Percentiles rank a stretch among this genome's conserved stretches.
phyloP scores from a whole-genome alignment of 208 protist species.

The Zelonia costaricensis region DNA sequence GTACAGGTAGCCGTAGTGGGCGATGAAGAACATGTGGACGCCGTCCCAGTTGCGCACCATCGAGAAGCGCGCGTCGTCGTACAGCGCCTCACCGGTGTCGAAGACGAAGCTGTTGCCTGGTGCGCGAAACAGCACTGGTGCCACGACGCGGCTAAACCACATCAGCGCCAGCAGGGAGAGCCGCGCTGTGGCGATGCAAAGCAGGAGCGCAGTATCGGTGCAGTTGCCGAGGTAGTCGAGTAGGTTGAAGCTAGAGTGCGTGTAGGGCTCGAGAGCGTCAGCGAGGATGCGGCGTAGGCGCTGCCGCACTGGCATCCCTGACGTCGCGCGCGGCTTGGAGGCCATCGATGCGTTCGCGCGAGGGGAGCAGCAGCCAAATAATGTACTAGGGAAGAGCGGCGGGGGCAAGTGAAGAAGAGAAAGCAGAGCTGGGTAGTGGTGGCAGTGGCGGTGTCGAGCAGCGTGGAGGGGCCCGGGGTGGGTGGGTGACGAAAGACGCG shows the following conservation, averaged over 20 bases:
- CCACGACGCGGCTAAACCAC: conserved; percentile 36
- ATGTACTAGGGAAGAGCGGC: background rate
- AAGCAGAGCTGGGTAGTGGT: too few relatives aligned
- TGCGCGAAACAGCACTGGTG: conserved; percentile 39
- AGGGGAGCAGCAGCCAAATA: background rate
- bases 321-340: too few relatives aligned
- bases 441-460: too few relatives aligned
- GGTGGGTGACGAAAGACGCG: too few relatives aligned
- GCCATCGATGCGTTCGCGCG: too few relatives aligned
- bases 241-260: conserved; percentile 22
- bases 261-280: conserved; percentile 11
- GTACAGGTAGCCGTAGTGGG: conserved; percentile 70
- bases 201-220: conserved; percentile 38
- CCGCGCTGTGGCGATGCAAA: conserved; percentile 39
- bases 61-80: conserved; percentile 47
- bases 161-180: conserved; percentile 45
- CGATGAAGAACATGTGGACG: conserved; percentile 81
- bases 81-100: conserved; percentile 53
- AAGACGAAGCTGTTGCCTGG: conserved; percentile 42
- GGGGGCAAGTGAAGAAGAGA: too few relatives aligned
- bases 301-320: too few relatives aligned
- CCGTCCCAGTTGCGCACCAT: conserved; percentile 72
- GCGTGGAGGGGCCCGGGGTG: too few relatives aligned
- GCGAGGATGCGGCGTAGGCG: background rate
- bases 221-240: conserved; percentile 49